Conservation (phyloP, 2,329 filamentous ascomycete genomes). For the Fusarium sp. region DNA sequence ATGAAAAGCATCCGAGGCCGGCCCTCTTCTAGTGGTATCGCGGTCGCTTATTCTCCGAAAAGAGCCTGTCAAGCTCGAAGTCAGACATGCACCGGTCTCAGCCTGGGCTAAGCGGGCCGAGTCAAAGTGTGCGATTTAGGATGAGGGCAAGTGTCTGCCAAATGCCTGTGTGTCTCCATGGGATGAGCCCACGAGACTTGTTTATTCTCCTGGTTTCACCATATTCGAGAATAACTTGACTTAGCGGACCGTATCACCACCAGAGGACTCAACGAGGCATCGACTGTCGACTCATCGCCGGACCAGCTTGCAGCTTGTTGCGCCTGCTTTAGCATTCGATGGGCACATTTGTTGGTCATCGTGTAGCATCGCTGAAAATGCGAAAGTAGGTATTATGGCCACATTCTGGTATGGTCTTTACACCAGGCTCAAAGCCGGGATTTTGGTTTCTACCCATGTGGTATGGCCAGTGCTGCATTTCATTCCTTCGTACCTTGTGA, state of each 20-base stretch:
- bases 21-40: constrained; percentile 17
- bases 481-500: not conserved
- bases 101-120: constrained; percentile 43
- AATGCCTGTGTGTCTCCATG: constrained; percentile 29
- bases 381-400: not conserved
- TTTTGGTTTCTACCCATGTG: not conserved
- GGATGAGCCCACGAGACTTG: constrained; percentile 26
- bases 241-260: constrained; percentile 36
- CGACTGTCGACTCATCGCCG: constrained; percentile 15
- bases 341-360: not conserved
- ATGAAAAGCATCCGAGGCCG: constrained; percentile 26
- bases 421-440: not conserved
- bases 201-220: constrained; percentile 38
- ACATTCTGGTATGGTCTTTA: not conserved
- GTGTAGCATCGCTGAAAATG: not conserved
- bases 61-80: constrained; percentile 43
- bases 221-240: constrained; percentile 45
- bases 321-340: not conserved
- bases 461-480: not conserved
- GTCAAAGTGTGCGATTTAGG: constrained; percentile 40
- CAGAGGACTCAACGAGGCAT: constrained; percentile 25
- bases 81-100: constrained; percentile 41
- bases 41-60: constrained; percentile 35
- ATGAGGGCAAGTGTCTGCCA: constrained; percentile 20
- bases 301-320: constrained; percentile 8